These are phyloP conservation scores for Brettanomyces sp. DNA, from an alignment of 805 yeast species.

Conservation along the genomic window DNA sequence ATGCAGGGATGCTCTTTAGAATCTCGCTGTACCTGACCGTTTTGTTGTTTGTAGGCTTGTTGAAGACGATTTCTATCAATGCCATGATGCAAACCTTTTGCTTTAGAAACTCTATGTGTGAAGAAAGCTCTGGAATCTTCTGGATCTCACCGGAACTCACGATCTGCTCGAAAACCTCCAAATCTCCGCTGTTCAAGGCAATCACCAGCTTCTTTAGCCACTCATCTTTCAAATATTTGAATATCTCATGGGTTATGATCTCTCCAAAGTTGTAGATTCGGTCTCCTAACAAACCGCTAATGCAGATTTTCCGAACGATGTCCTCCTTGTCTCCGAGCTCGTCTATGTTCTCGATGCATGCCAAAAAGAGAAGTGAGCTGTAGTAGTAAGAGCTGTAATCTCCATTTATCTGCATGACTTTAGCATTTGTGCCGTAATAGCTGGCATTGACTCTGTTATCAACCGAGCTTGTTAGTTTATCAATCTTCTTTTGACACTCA, in stretches of 20 bases:
- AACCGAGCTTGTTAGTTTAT: constrained; percentile 37
- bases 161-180: constrained; percentile 48
- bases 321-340: constrained; percentile 29
- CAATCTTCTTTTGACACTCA: constrained; percentile 47
- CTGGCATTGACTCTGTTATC: constrained; percentile 71
- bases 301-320: constrained; percentile 64
- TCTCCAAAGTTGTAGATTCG: constrained; percentile 94
- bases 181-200: constrained; percentile 71
- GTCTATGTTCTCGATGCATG: constrained; percentile 49
- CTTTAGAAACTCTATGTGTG: constrained; percentile 57
- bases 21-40: constrained; percentile 66
- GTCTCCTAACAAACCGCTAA: constrained; percentile 86
- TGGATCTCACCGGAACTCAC: constrained; percentile 11
- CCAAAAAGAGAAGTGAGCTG: constrained; percentile 72
- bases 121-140: constrained; percentile 29
- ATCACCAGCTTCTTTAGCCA: constrained; percentile 71
- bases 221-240: constrained; percentile 34
- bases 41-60: constrained; percentile 65
- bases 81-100: constrained; percentile 92
- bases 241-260: constrained; percentile 79
- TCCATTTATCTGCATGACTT: constrained; percentile 59
- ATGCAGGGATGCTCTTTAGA: constrained; percentile 53
- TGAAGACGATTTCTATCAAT: constrained; percentile 76
- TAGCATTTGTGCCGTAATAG: constrained; percentile 71
- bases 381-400: constrained; percentile 79